These are phyloP conservation scores for Falciphora oryzae DNA, from an alignment of 2,329 filamentous ascomycete genomes.

Conservation along the genomic window DNA sequence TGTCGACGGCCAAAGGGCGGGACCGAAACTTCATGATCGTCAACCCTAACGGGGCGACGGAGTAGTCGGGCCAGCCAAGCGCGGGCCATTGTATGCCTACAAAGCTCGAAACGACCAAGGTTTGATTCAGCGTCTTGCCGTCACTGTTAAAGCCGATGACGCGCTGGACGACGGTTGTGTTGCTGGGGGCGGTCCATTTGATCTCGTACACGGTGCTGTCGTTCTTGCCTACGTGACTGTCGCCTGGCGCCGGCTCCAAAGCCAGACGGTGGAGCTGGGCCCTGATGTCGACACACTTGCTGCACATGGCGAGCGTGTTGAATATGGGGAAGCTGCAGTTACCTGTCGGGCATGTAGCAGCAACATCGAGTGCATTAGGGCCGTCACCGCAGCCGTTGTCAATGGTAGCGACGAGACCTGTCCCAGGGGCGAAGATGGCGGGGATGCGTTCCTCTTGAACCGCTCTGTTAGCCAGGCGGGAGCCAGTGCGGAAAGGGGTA, in stretches of 20 bases:
- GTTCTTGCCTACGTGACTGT: too few relatives aligned
- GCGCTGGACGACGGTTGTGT: background rate
- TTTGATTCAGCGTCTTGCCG: background rate
- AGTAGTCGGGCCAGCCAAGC: background rate
- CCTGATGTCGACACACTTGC: background rate
- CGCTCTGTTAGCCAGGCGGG: too few relatives aligned
- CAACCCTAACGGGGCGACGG: background rate
- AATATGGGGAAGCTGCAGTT: background rate
- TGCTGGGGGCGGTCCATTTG: background rate
- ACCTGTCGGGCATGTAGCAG: background rate
- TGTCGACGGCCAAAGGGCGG: background rate
- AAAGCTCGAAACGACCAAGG: background rate
- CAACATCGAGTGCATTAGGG: background rate
- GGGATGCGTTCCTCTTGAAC: background rate
- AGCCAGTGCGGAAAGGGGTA: too few relatives aligned
- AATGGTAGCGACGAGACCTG: background rate
- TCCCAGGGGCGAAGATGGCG: background rate
- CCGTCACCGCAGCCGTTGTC: background rate
- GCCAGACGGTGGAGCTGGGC: background rate
- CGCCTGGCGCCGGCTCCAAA: background rate
- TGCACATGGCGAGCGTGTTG: background rate
- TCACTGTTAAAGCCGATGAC: background rate
- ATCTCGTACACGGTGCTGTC: background rate
- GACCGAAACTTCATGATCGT: background rate
- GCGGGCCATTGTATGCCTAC: background rate